Percentiles rank a stretch among this genome's conserved stretches.
phyloP scores from a whole-genome alignment of 2,329 filamentous ascomycete genomes.

The Aspergillus candidus region DNA sequence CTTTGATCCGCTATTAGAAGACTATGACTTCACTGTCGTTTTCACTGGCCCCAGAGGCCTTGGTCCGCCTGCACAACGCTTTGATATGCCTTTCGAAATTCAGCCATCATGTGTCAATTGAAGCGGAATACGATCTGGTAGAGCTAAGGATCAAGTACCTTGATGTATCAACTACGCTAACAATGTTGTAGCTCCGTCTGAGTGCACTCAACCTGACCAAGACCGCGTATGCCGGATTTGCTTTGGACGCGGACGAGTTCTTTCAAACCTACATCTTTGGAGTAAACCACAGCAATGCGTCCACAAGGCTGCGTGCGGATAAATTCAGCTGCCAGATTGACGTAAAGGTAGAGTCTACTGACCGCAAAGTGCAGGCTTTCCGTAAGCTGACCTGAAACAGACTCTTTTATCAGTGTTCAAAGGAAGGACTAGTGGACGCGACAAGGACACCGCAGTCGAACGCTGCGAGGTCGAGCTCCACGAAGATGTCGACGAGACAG shows the following conservation, averaged over 20 bases:
- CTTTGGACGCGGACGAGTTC: conserved; percentile 49
- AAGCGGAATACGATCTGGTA: conserved; percentile 51
- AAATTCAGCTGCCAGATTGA: conserved; percentile 56
- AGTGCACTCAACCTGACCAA: conserved; percentile 58
- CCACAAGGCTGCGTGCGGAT: conserved; percentile 32
- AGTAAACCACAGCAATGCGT: conserved; percentile 17
- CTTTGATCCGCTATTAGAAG: neutral
- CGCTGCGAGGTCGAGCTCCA: conserved; percentile 56
- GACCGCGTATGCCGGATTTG: conserved; percentile 58
- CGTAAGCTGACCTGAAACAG: conserved; percentile 24
- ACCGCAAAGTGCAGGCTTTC: neutral
- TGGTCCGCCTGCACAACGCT: conserved; percentile 53
- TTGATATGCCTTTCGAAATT: conserved; percentile 58
- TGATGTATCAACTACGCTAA: conserved; percentile 3
- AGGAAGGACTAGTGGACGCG: conserved; percentile 49
- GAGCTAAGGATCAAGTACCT: neutral
- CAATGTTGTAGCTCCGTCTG: conserved; percentile 48
- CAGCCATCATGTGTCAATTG: conserved; percentile 57
- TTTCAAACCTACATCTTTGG: conserved; percentile 55
- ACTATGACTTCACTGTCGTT: conserved; percentile 42
- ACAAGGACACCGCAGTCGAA: conserved; percentile 56
- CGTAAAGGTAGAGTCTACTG: conserved; percentile 42
- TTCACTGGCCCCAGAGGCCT: conserved; percentile 51
- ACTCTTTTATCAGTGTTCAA: conserved; percentile 59
- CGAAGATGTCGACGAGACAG: conserved; percentile 49